Evolutionary conservation across 805 yeast genomes (phyloP), one percentile per base, ranked within the genome.

Genomic region (Candida tibetensis): DNA sequence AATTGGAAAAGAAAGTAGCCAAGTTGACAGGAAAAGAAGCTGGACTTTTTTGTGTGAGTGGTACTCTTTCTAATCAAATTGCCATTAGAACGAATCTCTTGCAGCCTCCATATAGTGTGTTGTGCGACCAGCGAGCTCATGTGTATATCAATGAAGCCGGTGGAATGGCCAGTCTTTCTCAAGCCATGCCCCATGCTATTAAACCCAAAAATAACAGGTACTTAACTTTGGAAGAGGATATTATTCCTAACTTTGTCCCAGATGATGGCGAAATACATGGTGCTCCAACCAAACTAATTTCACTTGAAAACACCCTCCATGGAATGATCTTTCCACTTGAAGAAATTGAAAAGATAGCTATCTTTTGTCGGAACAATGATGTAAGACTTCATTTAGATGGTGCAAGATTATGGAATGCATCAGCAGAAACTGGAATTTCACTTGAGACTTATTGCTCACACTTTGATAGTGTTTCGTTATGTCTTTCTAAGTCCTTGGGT

Each of bases 181-280:
- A 68, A 45, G 72, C 71, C 2, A 58, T 68, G 69, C 64, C 60
- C 4, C 69, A 62, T 28, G 57, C 73, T 1, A 54, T 68, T 2
- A 41, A 44, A 6, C 72, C 73, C 8, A 48, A 44, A 15, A 68
- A 68, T 42, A 63, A 60, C 5, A 36, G 46, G 10, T 57, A 67
- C 41, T 52, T 68, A 38, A 66, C 71, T 1, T 51, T 64, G 38
- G 64, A 62, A 34, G 69, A 65, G 39, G 69, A 66, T 36, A 60
- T 68, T 25, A 32, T 60, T 19, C 63, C 63, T 17, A 60, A 63
- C 42, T 60, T 53, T 38, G 57, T 63, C 12, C 70, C 69, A 5
- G 72, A 67, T 43, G 71, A 66, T 39, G 73, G 71, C 7, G 73
- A 69, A 38, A 67, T 69, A 37, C 74, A 69, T 44, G 53, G 62